These are phyloP conservation scores for Penicillium antarcticum DNA, from an alignment of 495 filamentous ascomycete species.

Conservation along the genomic window DNA sequence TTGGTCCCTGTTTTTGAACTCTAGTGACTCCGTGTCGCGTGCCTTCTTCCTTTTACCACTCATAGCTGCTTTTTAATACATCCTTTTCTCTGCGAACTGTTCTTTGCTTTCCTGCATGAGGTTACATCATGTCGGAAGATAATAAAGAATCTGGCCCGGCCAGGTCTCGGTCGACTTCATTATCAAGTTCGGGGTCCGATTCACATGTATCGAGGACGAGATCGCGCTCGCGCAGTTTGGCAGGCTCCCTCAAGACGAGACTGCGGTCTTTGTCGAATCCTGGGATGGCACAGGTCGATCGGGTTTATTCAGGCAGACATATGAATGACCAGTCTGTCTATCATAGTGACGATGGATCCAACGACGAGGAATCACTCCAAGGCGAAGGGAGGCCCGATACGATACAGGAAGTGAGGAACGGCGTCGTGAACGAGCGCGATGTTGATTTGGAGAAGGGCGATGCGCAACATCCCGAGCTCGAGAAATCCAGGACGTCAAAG, in stretches of 20 bases:
- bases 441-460: slow-evolving; percentile 27
- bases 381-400: slow-evolving; percentile 9
- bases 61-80: neutral
- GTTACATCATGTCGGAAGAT: neutral
- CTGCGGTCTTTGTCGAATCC: slow-evolving; percentile 4
- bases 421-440: slow-evolving; percentile 31
- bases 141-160: slow-evolving; percentile 56
- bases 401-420: slow-evolving; percentile 23
- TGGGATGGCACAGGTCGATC: slow-evolving; percentile 11
- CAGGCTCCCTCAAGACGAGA: slow-evolving; percentile 8
- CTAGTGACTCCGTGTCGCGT: neutral
- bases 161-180: slow-evolving; percentile 10
- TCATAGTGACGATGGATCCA: slow-evolving; percentile 22
- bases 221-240: neutral
- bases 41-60: neutral
- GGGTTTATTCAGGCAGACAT: slow-evolving; percentile 31
- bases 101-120: neutral
- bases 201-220: slow-evolving; percentile 4
- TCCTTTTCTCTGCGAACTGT: neutral
- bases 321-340: slow-evolving; percentile 38
- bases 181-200: slow-evolving; percentile 13
- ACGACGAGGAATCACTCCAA: slow-evolving; percentile 6
- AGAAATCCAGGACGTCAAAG: slow-evolving; percentile 20
- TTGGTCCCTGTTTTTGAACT: neutral
- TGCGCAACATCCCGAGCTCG: slow-evolving; percentile 10